Base-by-base conservation (phyloP, 345 rosid genomes). In the Heritiera littoralis region DNA sequence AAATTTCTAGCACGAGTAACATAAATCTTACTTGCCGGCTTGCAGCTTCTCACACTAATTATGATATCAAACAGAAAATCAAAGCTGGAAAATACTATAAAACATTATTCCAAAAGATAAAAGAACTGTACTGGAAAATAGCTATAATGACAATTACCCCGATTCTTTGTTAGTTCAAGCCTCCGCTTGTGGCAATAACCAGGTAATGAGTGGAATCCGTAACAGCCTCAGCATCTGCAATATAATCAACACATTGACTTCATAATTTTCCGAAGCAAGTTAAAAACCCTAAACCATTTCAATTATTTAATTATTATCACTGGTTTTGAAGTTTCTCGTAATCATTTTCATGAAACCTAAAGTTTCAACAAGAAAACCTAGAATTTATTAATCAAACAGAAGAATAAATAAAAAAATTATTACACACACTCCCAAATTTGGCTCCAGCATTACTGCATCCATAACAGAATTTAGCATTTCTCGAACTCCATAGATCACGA, bases 81-180 rank as follows among this genome's bases (percentile, higher is more conserved):
- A 58, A 74, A 32, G 54, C 40, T 20, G 28, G 55, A 76, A 63
- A 48, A 76, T 73, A 41, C 64, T 73, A 63, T 43, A 59, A 75
- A 23, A 43, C n/a, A 28, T 76, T 46, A 17, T 45, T 64, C 69
- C 15, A 23, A 45, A 20, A 61, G 20, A 74, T 14, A 48, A 40
- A 74, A 74, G 23, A 56, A 40, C 67, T 20, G 32, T 23, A 49
- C 12, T 14, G 46, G 9, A 38, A 49, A 13, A 51, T 30, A 30
- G 28, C 54, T 52, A 18, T 35, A 35, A 35, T 35, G 61, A 79
- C 70, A 78, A 59, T 38, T 81, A 90, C 93, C 90, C 93, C 93
- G 2, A 91, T 90, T 78, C 93, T 85, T 77, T 90, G 93, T 80
- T 90, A 91, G 81, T 90, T 90, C 87, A 90, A 83, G 20, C 93